Evolutionary conservation across 2,329 filamentous ascomycete genomes (phyloP).

Genomic region (Whalleya microplaca): DNA sequence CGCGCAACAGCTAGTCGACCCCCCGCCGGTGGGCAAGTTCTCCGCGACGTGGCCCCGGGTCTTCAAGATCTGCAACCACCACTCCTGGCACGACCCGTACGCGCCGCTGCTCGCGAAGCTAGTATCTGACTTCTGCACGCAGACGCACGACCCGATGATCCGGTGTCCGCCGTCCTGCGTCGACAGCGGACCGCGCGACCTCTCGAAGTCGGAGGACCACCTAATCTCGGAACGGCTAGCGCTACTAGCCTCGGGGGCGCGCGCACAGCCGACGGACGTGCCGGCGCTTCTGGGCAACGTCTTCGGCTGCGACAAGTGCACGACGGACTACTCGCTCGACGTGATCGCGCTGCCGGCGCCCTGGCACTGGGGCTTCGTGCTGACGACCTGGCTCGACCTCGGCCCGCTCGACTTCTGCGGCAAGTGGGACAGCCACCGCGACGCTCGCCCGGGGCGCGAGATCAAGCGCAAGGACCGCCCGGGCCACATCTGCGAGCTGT

Average conservation of each 20-base stretch:
- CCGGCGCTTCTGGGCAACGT: slow-evolving; percentile 21
- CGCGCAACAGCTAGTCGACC: slow-evolving; percentile 15
- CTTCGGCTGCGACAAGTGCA: slow-evolving; percentile 24
- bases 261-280: slow-evolving; percentile 14
- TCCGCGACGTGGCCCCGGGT: slow-evolving; percentile 12
- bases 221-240: slow-evolving; percentile 22
- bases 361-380: slow-evolving; percentile 30
- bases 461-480: slow-evolving; percentile 1
- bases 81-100: slow-evolving; percentile 19
- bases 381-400: slow-evolving; percentile 31
- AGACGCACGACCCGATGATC: neutral
- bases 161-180: slow-evolving; percentile 16
- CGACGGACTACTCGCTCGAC: slow-evolving; percentile 29
- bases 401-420: slow-evolving; percentile 26
- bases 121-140: slow-evolving; percentile 12
- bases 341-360: slow-evolving; percentile 25
- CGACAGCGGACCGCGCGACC: slow-evolving; percentile 13
- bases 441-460: slow-evolving; percentile 16
- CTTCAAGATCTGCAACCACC: slow-evolving; percentile 26
- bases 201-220: slow-evolving; percentile 25
- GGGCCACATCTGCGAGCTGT: slow-evolving; percentile 24
- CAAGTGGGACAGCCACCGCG: slow-evolving; percentile 31
- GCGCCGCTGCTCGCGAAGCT: slow-evolving; percentile 8
- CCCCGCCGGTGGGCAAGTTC: neutral
- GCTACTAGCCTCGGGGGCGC: slow-evolving; percentile 2